Base-by-base conservation (phyloP, 1,139 yeast species). In the Suhomyces choctaworum region DNA sequence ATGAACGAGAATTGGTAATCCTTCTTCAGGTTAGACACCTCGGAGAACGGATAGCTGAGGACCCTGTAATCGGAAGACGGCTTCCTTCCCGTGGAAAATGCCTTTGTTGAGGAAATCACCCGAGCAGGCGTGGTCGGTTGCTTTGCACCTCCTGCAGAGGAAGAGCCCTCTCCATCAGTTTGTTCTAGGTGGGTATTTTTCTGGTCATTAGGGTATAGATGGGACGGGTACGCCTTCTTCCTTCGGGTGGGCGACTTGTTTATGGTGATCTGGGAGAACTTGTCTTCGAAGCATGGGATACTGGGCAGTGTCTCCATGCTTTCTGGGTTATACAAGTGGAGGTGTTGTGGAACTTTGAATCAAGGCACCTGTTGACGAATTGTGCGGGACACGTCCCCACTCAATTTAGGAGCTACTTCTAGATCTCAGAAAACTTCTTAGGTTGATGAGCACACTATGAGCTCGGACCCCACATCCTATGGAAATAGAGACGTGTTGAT, bases 1-100 rank as follows among this genome's bases (percentile, higher is more conserved):
- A 66, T 66, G 36, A 66, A 66, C 5, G 70, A 63, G 37, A 58
- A 60, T 39, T 47, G 58, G 33, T 46, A 45, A 14, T 52, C 48
- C 25, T 43, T 34, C 33, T 39, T 41, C 32, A 34, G 40, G 11
- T 31, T 19, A 2, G 46, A 33, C 6, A 31, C 34, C 14, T 44
- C 46, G 4, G 41, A 29, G 22, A 37, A 25, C 3, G 46, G 46
- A 19, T 42, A 42, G 24, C 42, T 41, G 4, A 41, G 28, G 12
- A 42, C 25, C 14, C 48, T 13, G 23, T 30, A 42, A 5, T 44
- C 49, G 7, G 8, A 8, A 5, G 25, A 13, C 7, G 43, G 41
- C 12, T 39, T 25, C 23, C 39, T 41, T 16, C 34, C 39, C 4
- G 45, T 42, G 7, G 39, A 48, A 34, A 24, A 38, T 29, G 30